Evolutionary conservation across 2,329 filamentous ascomycete species (phyloP).

Genomic region (Rugonectria rugulosa): DNA sequence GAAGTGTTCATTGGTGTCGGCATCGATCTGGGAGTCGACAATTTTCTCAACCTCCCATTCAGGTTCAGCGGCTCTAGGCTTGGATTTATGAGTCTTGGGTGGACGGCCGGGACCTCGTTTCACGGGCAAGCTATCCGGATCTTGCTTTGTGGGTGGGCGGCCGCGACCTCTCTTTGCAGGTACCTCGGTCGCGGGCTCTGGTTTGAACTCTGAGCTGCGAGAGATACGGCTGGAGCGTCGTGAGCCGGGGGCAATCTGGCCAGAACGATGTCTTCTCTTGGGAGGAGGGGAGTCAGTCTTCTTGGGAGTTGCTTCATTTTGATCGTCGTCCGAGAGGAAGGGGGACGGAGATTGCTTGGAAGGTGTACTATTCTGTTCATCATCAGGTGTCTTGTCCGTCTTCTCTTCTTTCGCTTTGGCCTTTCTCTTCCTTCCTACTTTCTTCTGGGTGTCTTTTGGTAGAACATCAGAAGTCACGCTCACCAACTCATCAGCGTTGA

Average conservation of each 20-base stretch:
- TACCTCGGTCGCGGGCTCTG: not conserved
- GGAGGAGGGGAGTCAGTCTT: not conserved
- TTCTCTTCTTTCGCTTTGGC: too few relatives aligned
- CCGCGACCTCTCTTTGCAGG: not conserved
- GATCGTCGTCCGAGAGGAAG: not conserved
- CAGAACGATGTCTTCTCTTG: conserved; percentile 22
- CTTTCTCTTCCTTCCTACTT: too few relatives aligned
- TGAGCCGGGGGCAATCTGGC: not conserved
- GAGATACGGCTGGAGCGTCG: conserved; percentile 28
- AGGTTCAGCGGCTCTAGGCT: conserved; percentile 24
- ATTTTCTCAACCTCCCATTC: conserved; percentile 60
- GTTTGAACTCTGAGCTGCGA: not conserved
- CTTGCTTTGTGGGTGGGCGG: not conserved
- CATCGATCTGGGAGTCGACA: conserved; percentile 49
- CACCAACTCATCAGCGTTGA: too few relatives aligned
- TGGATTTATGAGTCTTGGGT: conserved; percentile 17
- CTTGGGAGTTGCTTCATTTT: not conserved
- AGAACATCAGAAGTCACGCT: too few relatives aligned
- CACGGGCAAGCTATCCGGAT: not conserved
- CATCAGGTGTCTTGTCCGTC: too few relatives aligned
- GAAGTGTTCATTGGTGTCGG: conserved; percentile 46
- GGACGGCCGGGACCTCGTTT: conserved; percentile 22
- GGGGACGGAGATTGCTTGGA: conserved; percentile 15
- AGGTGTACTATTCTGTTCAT: not conserved
- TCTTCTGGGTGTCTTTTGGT: too few relatives aligned